Evolutionary conservation across 2,329 filamentous ascomycete genomes (phyloP), one percentile per base, ranked within the genome.

Genomic region (Aspergillus sp.): DNA sequence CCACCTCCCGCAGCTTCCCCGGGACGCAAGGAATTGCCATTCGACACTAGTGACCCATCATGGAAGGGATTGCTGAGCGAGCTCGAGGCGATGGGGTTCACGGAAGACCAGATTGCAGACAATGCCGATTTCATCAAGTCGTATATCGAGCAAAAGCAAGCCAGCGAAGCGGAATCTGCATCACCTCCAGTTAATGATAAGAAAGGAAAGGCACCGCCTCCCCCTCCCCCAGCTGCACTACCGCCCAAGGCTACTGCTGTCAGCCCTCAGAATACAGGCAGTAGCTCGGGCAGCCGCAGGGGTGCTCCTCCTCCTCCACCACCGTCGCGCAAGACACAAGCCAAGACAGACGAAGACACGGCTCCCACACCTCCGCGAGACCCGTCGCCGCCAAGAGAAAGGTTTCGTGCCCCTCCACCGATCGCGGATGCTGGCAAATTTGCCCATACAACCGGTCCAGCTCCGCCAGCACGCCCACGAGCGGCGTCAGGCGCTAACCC

Each of bases 361-460:
- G 26, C 45, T 51, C 48, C 53, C 7, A 22, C 55, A 73, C 75
- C 78, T 15, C 76, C 88, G 30, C 82, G 87, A 68, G 88, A 91
- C 58, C 84, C 88, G 13, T 86, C 88, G 13, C 90, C 91, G 12
- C 85, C 87, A 20, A 83, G 87, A 51, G 85, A 85, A 8, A 83
- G 82, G 66, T 98, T 96, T 78, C 84, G 87, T 63, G 93, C 91
- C 8, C 95, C 95, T 45, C 95, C 95, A 34, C 90, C 93, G 2
- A 77, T 98, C 58, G 86, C 91, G 55, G 93, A 96, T 73, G 95
- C 95, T 57, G 95, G 95, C 38, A 96, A 91, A 74, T 95, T 86
- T 70, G 91, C 89, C 3, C 81, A 87, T 60, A 74, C 79, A 30
- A 77, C 80, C 56, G 74, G 73, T 22, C 80, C 75, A 57, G 64